These are phyloP conservation scores for Artemisia argyi DNA, from an alignment of 129 eudicot species.

Conservation along the genomic window DNA sequence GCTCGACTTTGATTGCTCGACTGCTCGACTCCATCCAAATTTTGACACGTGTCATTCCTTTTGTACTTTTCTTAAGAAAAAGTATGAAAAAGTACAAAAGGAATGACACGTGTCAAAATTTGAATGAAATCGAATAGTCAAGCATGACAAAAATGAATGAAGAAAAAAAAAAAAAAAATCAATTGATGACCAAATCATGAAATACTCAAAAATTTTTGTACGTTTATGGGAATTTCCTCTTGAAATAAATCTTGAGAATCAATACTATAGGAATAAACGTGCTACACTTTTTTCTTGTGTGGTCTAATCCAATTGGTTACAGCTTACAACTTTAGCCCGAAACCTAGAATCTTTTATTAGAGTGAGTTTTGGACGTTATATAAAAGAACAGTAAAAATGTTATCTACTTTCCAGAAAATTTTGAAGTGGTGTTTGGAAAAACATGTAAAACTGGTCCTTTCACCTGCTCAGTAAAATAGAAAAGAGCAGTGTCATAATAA, in stretches of 20 bases:
- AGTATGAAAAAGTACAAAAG: no score
- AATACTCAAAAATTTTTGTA: no score
- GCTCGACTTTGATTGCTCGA: no score
- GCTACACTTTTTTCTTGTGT: neutral
- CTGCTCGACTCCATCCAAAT: no score
- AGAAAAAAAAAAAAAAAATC: no score
- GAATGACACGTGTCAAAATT: no score
- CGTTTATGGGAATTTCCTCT: no score
- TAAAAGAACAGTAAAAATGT: neutral
- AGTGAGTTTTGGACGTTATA: neutral
- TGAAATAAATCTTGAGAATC: slow-evolving; percentile 1
- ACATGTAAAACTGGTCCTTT: slow-evolving; percentile 16
- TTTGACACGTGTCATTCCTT: no score
- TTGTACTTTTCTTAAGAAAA: no score
- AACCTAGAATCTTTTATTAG: neutral
- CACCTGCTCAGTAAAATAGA: slow-evolving; percentile 30
- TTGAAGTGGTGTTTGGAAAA: neutral
- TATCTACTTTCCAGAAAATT: neutral
- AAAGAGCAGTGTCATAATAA: slow-evolving; percentile 13
- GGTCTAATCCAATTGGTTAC: neutral
- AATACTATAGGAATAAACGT: neutral
- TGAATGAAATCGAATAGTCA: no score
- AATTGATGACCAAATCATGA: no score
- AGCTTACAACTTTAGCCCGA: neutral
- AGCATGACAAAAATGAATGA: no score